These are phyloP conservation scores for Aspergillus sp. DNA, from an alignment of 2,329 filamentous ascomycete species.

Conservation along the genomic window DNA sequence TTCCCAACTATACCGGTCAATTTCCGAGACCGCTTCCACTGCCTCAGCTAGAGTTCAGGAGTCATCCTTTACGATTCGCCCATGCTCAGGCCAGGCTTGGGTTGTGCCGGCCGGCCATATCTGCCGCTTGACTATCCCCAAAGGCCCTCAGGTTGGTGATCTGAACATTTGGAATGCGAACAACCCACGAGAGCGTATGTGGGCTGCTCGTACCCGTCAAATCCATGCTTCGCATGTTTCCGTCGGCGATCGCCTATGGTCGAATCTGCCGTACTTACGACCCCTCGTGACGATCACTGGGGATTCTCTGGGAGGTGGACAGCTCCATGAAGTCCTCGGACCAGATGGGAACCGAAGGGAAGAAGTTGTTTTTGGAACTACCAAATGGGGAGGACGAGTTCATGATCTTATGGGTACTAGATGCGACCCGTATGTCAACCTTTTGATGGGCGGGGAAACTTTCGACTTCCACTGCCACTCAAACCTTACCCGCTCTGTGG, in stretches of 20 bases:
- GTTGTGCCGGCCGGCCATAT: conserved; percentile 63
- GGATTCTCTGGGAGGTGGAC: conserved; percentile 55
- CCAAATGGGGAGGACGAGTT: conserved; percentile 58
- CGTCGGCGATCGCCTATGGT: conserved; percentile 72
- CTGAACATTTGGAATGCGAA: conserved; percentile 75
- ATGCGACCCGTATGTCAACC: conserved; percentile 80
- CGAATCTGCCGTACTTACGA: conserved; percentile 69
- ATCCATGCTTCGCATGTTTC: conserved; percentile 72
- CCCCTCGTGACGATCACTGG: conserved; percentile 66
- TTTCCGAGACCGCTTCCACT: conserved; percentile 30
- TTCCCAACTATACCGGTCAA: conserved; percentile 30
- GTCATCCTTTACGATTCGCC: conserved; percentile 59
- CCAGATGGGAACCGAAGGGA: conserved; percentile 28
- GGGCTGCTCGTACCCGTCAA: conserved; percentile 74
- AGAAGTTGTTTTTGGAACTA: conserved; percentile 39
- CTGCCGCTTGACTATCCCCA: conserved; percentile 68
- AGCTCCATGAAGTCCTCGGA: conserved; percentile 31
- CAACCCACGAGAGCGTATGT: conserved; percentile 76
- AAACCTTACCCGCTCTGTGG: conserved; percentile 69
- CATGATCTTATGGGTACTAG: conserved; percentile 79
- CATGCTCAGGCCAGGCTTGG: conserved; percentile 71
- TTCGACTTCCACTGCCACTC: conserved; percentile 84
- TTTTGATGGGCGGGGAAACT: conserved; percentile 62
- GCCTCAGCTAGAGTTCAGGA: conserved; percentile 23
- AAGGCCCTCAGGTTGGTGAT: conserved; percentile 77